Conservation (phyloP, 495 filamentous ascomycete genomes). For the Penicillium odoratum region DNA sequence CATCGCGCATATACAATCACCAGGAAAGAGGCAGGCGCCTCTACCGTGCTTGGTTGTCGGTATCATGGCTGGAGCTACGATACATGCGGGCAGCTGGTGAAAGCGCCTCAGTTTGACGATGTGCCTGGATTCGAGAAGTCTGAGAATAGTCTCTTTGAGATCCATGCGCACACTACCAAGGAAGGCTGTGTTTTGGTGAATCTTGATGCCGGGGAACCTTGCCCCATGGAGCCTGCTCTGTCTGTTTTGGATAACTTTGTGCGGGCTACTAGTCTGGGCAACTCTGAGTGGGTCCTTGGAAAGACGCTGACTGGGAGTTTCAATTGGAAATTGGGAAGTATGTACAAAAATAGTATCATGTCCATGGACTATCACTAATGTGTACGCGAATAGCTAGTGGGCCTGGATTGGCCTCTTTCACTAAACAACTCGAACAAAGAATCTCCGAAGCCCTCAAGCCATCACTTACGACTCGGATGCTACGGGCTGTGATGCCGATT, state of each 20-base stretch:
- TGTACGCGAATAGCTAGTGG: conserved; percentile 4
- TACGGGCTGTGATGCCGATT: conserved; percentile 2
- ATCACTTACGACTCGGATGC: conserved; percentile 10
- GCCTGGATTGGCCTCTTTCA: conserved; percentile 2
- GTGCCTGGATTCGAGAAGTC: conserved; percentile 55
- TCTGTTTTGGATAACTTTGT: conserved; percentile 16
- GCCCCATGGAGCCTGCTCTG: conserved; percentile 8
- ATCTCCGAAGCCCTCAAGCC: conserved; percentile 2
- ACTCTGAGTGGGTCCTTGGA: conserved; percentile 34
- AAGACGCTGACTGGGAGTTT: conserved; percentile 39
- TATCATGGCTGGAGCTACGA: conserved; percentile 68
- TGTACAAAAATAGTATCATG: not conserved
- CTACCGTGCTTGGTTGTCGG: conserved; percentile 54
- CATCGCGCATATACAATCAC: conserved; percentile 59
- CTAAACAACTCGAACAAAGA: conserved; percentile 7
- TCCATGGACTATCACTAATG: not conserved
- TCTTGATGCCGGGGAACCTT: conserved; percentile 31
- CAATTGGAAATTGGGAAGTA: conserved; percentile 48
- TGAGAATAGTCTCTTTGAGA: conserved; percentile 51
- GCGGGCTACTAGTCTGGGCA: conserved; percentile 10
- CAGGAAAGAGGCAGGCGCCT: conserved; percentile 48
- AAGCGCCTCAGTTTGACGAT: conserved; percentile 59
- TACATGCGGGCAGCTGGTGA: conserved; percentile 53
- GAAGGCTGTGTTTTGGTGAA: conserved; percentile 45
- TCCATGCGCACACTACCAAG: conserved; percentile 33